Evolutionary conservation across 2,329 filamentous ascomycete species (phyloP).

Genomic region (Exophiala sideris): DNA sequence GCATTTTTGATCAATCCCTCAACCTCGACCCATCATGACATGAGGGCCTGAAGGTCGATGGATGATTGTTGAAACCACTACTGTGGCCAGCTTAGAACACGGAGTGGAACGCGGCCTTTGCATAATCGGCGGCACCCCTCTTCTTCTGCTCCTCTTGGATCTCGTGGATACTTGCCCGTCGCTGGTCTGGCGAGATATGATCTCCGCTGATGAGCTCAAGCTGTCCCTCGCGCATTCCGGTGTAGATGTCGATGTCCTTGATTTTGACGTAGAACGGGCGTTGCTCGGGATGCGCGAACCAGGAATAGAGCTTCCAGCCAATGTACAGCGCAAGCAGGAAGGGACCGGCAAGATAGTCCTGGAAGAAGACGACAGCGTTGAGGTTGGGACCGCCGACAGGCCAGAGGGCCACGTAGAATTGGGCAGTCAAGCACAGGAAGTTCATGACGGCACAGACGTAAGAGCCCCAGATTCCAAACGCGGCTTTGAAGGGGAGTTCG

Average conservation of each 20-base stretch:
- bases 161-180: conserved; percentile 31
- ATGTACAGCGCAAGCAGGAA: conserved; percentile 54
- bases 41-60: too few relatives aligned
- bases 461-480: conserved; percentile 74
- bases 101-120: conserved; percentile 2
- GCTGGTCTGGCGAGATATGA: conserved; percentile 26
- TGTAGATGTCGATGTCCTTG: conserved; percentile 35
- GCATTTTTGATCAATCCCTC: too few relatives aligned
- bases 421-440: conserved; percentile 69
- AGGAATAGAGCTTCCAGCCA: conserved; percentile 42
- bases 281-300: conserved; percentile 29
- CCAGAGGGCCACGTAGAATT: conserved; percentile 84
- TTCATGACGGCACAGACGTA: conserved; percentile 78
- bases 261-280: conserved; percentile 31
- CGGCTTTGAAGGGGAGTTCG: conserved; percentile 77
- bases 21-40: too few relatives aligned
- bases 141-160: conserved; percentile 31
- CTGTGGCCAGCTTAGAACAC: conserved; percentile 1
- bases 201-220: conserved; percentile 25
- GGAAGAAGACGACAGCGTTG: conserved; percentile 67
- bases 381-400: conserved; percentile 57
- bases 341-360: conserved; percentile 50
- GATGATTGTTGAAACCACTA: too few relatives aligned
- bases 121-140: conserved; percentile 19
- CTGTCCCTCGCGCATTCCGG: conserved; percentile 31